phyloP scores from a whole-genome alignment of 192 early-diverging fungal species.

The Thamnidium elegans region DNA sequence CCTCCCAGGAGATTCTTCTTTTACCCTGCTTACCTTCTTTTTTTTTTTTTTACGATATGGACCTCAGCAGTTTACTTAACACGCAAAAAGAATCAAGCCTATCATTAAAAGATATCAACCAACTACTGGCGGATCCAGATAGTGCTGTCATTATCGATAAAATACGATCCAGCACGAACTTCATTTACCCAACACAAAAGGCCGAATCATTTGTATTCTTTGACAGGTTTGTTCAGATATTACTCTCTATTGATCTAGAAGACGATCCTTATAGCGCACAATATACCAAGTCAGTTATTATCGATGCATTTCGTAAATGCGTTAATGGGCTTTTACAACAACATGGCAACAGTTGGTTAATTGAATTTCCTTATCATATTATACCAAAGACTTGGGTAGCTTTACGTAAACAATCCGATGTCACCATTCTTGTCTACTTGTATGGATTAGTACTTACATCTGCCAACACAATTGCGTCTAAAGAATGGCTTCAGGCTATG shows the following conservation, averaged over 20 bases:
- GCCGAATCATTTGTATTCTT: slow-evolving; percentile 23
- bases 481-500: slow-evolving; percentile 11
- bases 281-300: slow-evolving; percentile 9
- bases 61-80: slow-evolving; percentile 23
- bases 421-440: slow-evolving; percentile 21
- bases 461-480: neutral
- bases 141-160: slow-evolving; percentile 4
- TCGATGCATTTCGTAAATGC: slow-evolving; percentile 20
- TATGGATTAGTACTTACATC: slow-evolving; percentile 28
- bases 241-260: slow-evolving; percentile 19
- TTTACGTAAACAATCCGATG: slow-evolving; percentile 9
- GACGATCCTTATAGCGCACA: slow-evolving; percentile 1
- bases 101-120: slow-evolving; percentile 2
- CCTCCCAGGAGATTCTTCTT: too few species aligned
- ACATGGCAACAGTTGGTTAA: slow-evolving; percentile 20
- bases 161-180: slow-evolving; percentile 12
- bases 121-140: neutral
- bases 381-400: slow-evolving; percentile 18
- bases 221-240: slow-evolving; percentile 25
- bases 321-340: slow-evolving; percentile 17
- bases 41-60: slow-evolving; percentile 7
- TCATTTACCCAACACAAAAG: slow-evolving; percentile 1
- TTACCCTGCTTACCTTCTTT: too few species aligned
- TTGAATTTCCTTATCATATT: slow-evolving; percentile 20
- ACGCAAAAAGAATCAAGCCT: slow-evolving; percentile 4